Evolutionary conservation across 192 early-diverging fungal species (phyloP).

Genomic region (Entomortierella parvispora): DNA sequence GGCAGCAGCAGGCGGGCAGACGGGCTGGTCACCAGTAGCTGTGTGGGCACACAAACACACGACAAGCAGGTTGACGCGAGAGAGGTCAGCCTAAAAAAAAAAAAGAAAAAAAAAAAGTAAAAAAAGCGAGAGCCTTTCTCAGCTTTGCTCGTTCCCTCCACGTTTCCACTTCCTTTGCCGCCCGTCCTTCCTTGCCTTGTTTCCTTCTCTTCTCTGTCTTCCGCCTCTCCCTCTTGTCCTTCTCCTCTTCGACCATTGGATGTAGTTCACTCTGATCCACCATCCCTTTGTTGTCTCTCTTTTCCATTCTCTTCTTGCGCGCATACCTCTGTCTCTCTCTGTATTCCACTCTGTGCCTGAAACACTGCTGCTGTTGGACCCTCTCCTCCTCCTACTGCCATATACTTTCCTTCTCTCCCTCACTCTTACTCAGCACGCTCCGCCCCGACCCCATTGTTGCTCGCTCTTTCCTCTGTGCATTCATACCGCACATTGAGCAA

Average conservation of each 20-base stretch:
- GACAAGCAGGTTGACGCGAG: no score
- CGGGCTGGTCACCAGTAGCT: no score
- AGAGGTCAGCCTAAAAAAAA: no score
- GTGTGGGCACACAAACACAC: no score
- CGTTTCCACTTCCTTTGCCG: no score
- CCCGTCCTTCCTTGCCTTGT: not conserved
- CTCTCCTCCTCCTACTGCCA: not conserved
- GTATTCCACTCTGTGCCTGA: not conserved
- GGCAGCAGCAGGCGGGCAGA: no score
- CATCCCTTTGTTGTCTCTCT: not conserved
- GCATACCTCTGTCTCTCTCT: conserved; percentile 10
- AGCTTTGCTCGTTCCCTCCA: no score
- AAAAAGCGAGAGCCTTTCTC: no score
- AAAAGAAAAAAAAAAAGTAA: no score
- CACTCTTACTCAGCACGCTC: not conserved
- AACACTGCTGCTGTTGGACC: not conserved
- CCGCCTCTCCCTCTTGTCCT: not conserved
- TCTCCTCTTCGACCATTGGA: not conserved
- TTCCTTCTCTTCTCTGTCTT: not conserved
- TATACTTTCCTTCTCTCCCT: not conserved
- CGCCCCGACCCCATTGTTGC: no score
- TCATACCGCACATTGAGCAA: no score
- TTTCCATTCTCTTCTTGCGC: not conserved
- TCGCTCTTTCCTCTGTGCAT: no score
- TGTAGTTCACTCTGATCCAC: not conserved